phyloP scores from a whole-genome alignment of 768 basidiomycete species.

The Leccinum subgranulosum region DNA sequence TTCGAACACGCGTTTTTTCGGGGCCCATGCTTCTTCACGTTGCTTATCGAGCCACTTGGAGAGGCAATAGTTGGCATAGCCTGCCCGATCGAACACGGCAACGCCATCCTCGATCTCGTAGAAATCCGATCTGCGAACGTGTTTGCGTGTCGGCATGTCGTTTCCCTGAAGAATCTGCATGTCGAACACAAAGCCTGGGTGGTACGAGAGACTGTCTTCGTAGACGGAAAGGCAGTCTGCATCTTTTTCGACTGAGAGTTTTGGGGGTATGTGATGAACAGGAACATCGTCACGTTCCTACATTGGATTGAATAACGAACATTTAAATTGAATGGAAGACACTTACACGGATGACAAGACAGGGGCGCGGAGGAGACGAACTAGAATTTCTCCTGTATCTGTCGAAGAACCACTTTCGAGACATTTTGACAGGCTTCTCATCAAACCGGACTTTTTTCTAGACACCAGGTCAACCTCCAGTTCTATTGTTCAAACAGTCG shows the following conservation, averaged over 20 bases:
- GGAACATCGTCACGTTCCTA: conserved; percentile 11
- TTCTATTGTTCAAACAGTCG: not conserved
- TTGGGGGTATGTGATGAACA: not conserved
- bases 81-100: conserved; percentile 24
- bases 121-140: conserved; percentile 22
- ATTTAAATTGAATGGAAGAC: not conserved
- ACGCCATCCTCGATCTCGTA: conserved; percentile 29
- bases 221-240: conserved; percentile 24
- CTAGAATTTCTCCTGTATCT: conserved; percentile 8
- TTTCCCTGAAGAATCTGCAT: conserved; percentile 17
- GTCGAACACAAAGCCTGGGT: conserved; percentile 18
- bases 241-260: conserved; percentile 12
- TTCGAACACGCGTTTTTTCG: conserved; percentile 21
- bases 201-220: conserved; percentile 27
- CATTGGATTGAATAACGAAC: not conserved
- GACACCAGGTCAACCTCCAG: not conserved
- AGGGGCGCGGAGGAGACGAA: conserved; percentile 25
- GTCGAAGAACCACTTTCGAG: conserved; percentile 17
- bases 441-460: conserved; percentile 28
- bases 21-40: conserved; percentile 14
- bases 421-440: conserved; percentile 24
- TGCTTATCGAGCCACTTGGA: conserved; percentile 28
- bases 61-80: conserved; percentile 27
- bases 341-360: conserved; percentile 27
- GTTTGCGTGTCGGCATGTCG: conserved; percentile 4